Percentiles rank a stretch among this genome's conserved stretches.
These are phyloP conservation scores for Hypoxylon sp. DNA, from an alignment of 2,329 filamentous ascomycete genomes.

Conservation along the genomic window DNA sequence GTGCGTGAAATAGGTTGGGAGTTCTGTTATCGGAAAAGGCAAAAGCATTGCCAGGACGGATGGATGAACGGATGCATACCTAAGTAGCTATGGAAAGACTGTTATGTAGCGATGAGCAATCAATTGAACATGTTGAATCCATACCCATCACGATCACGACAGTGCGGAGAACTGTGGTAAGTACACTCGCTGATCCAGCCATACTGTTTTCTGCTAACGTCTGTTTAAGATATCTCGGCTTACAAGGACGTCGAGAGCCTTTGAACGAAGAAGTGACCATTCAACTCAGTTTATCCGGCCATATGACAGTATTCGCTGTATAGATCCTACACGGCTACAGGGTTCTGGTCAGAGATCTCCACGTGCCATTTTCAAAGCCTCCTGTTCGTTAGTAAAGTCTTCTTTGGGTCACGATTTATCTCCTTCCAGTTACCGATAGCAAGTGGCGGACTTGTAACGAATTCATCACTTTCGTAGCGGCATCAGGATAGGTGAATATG, in stretches of 20 bases:
- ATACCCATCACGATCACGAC: background rate
- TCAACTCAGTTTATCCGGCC: background rate
- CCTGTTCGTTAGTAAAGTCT: conserved; percentile 2
- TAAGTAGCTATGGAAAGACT: conserved; percentile 28
- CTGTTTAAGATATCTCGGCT: background rate
- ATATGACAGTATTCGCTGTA: conserved; percentile 1
- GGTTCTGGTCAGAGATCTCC: background rate
- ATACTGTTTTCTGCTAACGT: background rate
- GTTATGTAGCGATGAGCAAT: conserved; percentile 37
- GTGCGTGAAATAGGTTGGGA: conserved; percentile 27
- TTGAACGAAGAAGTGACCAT: background rate
- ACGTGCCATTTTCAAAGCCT: conserved; percentile 1
- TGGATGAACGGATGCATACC: conserved; percentile 32
- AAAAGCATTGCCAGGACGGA: conserved; percentile 22
- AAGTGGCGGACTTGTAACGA: background rate
- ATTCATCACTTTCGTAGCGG: background rate
- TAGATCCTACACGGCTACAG: background rate
- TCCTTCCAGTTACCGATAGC: conserved; percentile 6
- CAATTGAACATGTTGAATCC: conserved; percentile 33
- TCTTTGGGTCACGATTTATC: background rate
- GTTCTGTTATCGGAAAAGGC: conserved; percentile 31
- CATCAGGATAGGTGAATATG: background rate
- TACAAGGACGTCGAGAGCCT: background rate
- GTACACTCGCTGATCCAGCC: background rate
- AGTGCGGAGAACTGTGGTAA: conserved; percentile 11